These are phyloP conservation scores for Candida xyloterini DNA, from an alignment of 805 yeast genomes.

Conservation along the genomic window DNA sequence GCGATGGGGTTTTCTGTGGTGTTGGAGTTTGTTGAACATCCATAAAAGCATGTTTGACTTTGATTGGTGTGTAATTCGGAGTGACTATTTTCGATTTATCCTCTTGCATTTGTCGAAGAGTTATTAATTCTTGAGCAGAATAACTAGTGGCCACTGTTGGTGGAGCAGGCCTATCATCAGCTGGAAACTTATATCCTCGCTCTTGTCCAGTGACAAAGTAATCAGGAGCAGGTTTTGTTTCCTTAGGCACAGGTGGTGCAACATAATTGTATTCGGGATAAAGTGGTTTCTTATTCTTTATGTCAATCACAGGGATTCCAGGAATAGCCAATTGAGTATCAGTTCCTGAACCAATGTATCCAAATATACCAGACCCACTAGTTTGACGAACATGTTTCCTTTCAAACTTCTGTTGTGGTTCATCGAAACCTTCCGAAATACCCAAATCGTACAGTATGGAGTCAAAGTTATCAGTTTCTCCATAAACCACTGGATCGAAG, in stretches of 20 bases:
- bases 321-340: slow-evolving; percentile 57
- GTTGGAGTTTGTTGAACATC: slow-evolving; percentile 29
- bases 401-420: slow-evolving; percentile 8
- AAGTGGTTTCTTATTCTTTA: slow-evolving; percentile 30
- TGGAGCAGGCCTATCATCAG: slow-evolving; percentile 30
- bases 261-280: slow-evolving; percentile 20
- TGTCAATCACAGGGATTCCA: slow-evolving; percentile 36
- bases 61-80: slow-evolving; percentile 27
- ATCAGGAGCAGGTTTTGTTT: slow-evolving; percentile 31
- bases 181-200: slow-evolving; percentile 55
- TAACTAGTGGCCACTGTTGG: slow-evolving; percentile 29
- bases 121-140: slow-evolving; percentile 43
- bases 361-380: slow-evolving; percentile 82
- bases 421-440: slow-evolving; percentile 33
- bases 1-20: slow-evolving; percentile 28
- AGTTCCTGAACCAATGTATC: slow-evolving; percentile 57
- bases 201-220: slow-evolving; percentile 48
- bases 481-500: slow-evolving; percentile 23
- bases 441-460: slow-evolving; percentile 30
- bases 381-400: slow-evolving; percentile 54
- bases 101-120: slow-evolving; percentile 20
- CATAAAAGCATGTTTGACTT: slow-evolving; percentile 22
- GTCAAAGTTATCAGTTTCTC: slow-evolving; percentile 28
- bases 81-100: background rate
- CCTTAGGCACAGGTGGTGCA: slow-evolving; percentile 5